phyloP scores from a whole-genome alignment of 1,284 basidiomycete species.

The Ganoderma leucocontextum region DNA sequence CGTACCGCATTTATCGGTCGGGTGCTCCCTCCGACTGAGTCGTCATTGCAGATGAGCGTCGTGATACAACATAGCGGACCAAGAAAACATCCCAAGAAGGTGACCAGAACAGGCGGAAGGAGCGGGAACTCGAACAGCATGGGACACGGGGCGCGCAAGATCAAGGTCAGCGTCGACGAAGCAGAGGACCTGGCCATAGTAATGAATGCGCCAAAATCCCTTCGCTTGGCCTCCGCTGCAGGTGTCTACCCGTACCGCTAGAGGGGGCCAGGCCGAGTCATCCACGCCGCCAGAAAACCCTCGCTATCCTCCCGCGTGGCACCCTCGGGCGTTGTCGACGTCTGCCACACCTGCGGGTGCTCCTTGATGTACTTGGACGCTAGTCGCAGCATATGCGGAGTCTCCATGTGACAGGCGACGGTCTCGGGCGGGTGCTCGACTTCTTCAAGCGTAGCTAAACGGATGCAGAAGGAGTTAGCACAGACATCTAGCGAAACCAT shows the following conservation, averaged over 20 bases:
- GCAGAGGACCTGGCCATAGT: not conserved
- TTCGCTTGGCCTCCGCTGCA: not conserved
- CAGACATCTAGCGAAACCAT: not conserved
- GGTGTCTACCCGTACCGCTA: not conserved
- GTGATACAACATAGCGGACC: too few species aligned
- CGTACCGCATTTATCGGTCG: too few species aligned
- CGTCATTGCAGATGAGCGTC: not conserved
- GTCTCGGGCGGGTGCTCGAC: not conserved
- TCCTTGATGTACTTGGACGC: not conserved
- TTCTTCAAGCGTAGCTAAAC: not conserved
- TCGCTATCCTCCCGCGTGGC: not conserved
- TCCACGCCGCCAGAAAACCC: not conserved
- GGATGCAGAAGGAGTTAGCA: not conserved
- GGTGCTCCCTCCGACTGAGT: not conserved
- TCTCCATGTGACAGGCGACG: not conserved
- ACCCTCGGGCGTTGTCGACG: not conserved
- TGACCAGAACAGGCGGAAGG: not conserved
- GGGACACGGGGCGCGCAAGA: not conserved
- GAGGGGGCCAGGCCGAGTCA: not conserved
- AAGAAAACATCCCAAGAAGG: not conserved
- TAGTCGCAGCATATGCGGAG: not conserved
- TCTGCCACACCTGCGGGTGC: constrained; percentile 1
- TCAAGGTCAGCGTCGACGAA: not conserved
- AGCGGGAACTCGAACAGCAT: not conserved
- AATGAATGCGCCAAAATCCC: not conserved